Base-by-base conservation (phyloP, 1,284 basidiomycete species). In the Melanopsichium pennsylvanicum region DNA sequence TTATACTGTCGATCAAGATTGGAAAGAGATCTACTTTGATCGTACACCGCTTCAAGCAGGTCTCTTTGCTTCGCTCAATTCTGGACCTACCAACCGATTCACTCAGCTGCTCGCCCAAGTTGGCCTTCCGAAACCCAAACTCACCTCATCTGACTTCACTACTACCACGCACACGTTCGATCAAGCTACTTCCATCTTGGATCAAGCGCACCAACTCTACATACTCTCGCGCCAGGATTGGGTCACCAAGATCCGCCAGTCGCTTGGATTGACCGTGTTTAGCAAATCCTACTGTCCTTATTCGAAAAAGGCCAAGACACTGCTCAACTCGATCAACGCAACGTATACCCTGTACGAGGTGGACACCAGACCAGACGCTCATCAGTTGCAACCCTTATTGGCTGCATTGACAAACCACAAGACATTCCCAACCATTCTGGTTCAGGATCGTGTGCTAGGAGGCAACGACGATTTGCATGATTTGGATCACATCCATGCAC, bases 261-360 rank as follows among this genome's bases (percentile, higher is more conserved):
- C 33, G 1, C 38, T 56, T 12, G 62, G 62, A 2, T 27, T 72
- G 3, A 69, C 60, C 12, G 64, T 72, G 5, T 72, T 72, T 27
- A 61, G 60, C 56, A 72, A 72, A 34, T 58, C 52, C 49, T 69
- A 64, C 43, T 72, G 70, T 35, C 66, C 70, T 12, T 66, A 64
- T 35, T 64, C 60, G 22, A 50, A 64, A 12, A 57, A 41, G 8
- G 57, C 64, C 10, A 72, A 72, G 18, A 34, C 26, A 3, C 39
- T 72, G 4, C 52, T 72, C 33, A 18, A 25, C 19, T 49, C 50
- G 36, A 27, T 69, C 19, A 49, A 52, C 13, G 66, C 70, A 15
- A 54, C 32, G 2, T 57, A 43, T 13, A 63, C 64, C 0, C 41
- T 52, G 7, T 69, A 72, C 46, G 60, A 72, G 31, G 60, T 72